Evolutionary conservation across 1,139 yeast species (phyloP), one percentile per base, ranked within the genome.

Genomic region (Kluyveromyces sp.): DNA sequence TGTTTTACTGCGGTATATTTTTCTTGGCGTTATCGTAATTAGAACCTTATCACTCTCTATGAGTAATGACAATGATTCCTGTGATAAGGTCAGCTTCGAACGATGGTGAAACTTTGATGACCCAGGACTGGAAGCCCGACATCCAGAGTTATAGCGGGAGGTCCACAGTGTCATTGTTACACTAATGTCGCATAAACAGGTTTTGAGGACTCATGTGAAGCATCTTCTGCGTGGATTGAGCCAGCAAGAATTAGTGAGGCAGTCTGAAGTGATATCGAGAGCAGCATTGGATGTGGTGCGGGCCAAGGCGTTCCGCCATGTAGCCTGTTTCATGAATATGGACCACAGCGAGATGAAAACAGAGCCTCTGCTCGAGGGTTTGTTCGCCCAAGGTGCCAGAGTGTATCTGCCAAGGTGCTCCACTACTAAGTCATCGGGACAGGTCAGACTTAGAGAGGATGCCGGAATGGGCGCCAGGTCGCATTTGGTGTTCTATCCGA

Each of bases 401-500:
- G 57, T 59, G 3, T 60, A 48, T 40, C 40, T 61, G 25, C 65
- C 65, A 6, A 50, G 64, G 22, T 61, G 65, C 42, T 58, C 64
- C 1, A 41, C 49, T 16, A 59, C 63, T 2, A 38, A 22, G 16
- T 45, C 39, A 17, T 53, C 62, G 6, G 56, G 57, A 3, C 64
- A 58, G 33, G 44, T 43, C 1, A 43, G 42, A 20, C 42, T 59
- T 30, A 7, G 26, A 8, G 22, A 19, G 3, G 36, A 33, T 13
- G 7, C 6, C 25, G 12, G 4, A 13, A n/a, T 11, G 26, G 36
- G 3, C 3, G n/a, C 11, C 4, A 25, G 26, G 26, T 25, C 34
- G 16, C 79, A 78, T 54, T 59, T 88, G 49, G 68, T 73, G 16
- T 83, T 88, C 75, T 65, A 83, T 28, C 64, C 68, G 41, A 68